Conservation (phyloP, 176 grass and related monocot genomes). For the Avena insularis region DNA sequence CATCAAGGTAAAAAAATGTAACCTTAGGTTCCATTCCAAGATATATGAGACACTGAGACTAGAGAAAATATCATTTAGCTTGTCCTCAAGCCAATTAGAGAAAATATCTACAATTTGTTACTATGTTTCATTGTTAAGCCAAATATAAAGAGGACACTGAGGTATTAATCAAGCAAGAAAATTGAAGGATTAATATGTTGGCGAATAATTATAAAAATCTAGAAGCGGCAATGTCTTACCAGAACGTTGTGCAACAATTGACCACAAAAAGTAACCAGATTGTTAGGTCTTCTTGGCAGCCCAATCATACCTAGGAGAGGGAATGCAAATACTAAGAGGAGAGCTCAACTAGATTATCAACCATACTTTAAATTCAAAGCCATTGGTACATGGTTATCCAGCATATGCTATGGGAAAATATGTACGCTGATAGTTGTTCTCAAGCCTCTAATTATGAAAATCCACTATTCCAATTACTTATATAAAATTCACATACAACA, state of each 20-base stretch:
- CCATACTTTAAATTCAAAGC: neutral
- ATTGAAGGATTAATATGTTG: neutral
- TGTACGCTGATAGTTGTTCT: too few relatives aligned
- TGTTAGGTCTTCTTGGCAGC: conserved; percentile 91
- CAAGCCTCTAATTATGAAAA: too few relatives aligned
- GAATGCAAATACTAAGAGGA: neutral
- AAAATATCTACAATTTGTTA: neutral
- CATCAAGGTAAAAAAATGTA: neutral
- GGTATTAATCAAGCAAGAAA: neutral
- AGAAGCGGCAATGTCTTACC: too few relatives aligned
- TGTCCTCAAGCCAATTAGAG: neutral
- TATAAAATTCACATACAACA: too few relatives aligned
- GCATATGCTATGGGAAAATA: too few relatives aligned
- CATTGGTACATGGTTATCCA: too few relatives aligned
- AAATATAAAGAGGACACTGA: neutral
- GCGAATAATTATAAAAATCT: too few relatives aligned
- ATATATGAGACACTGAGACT: neutral
- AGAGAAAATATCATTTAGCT: conserved; percentile 4
- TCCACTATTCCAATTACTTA: too few relatives aligned
- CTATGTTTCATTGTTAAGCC: neutral
- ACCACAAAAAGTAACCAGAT: conserved; percentile 98
- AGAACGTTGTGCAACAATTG: conserved; percentile 62
- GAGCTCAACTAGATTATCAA: neutral
- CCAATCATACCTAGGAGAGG: conserved; percentile 84
- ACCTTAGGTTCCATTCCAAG: neutral